These are phyloP conservation scores for Sordaria brevicollis DNA, from an alignment of 495 filamentous ascomycete species.

Conservation along the genomic window DNA sequence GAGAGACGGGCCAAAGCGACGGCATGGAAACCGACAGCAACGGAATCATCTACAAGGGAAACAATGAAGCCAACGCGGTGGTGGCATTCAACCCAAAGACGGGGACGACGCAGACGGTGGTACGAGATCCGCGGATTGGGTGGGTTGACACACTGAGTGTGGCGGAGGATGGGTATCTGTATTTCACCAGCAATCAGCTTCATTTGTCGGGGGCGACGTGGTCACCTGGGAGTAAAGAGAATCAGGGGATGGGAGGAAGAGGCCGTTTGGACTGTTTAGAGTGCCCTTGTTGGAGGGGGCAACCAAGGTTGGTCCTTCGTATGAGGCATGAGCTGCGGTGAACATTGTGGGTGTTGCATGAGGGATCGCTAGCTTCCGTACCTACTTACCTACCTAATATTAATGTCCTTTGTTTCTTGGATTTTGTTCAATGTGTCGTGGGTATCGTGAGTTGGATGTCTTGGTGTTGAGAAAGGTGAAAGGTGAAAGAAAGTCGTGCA, in stretches of 20 bases:
- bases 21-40: neutral
- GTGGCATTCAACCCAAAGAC: neutral
- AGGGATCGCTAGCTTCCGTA: no score
- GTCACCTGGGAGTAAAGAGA: neutral
- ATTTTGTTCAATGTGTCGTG: no score
- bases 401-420: no score
- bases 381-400: no score
- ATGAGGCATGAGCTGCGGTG: no score
- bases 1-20: neutral
- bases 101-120: neutral
- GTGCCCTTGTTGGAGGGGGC: neutral
- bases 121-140: neutral
- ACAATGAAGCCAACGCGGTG: neutral
- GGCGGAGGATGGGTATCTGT: neutral
- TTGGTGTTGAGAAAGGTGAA: no score
- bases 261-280: neutral
- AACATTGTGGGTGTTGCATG: no score
- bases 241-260: neutral
- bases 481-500: no score
- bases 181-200: neutral
- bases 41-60: neutral
- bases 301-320: no score
- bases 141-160: neutral
- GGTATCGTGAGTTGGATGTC: no score
- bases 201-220: neutral